Percentiles rank a stretch among this genome's conserved stretches.
Evolutionary conservation across 2,329 filamentous ascomycete genomes (phyloP).

Genomic region (Chrysoporthe cubensis): DNA sequence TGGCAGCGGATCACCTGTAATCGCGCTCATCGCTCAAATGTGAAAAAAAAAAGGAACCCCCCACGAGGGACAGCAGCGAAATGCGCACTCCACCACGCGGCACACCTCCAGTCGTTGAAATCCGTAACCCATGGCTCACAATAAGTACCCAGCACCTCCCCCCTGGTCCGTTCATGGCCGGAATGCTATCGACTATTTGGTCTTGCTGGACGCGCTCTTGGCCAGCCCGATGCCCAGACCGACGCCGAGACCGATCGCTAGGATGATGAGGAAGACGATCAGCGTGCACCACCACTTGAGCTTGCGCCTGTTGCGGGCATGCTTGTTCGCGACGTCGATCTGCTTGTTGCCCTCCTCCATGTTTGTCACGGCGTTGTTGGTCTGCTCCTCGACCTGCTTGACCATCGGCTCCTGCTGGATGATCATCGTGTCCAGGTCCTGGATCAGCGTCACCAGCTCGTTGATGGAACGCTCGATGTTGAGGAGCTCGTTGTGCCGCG

Average conservation of each 20-base stretch:
- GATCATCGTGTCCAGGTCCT: constrained; percentile 74
- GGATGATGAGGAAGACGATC: constrained; percentile 61
- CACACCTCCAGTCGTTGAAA: no score
- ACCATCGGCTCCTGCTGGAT: constrained; percentile 72
- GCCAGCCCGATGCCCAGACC: constrained; percentile 54
- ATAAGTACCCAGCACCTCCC: background rate
- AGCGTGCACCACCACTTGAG: constrained; percentile 82
- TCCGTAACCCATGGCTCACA: no score
- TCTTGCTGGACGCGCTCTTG: constrained; percentile 17
- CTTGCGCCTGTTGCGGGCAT: constrained; percentile 69
- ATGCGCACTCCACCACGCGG: no score
- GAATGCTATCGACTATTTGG: background rate
- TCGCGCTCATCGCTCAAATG: no score
- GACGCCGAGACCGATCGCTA: constrained; percentile 59
- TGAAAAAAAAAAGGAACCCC: no score
- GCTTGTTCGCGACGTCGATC: constrained; percentile 68
- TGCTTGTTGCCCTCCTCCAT: constrained; percentile 72
- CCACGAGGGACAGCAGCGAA: no score
- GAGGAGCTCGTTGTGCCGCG: constrained; percentile 82
- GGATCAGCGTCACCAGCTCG: constrained; percentile 72
- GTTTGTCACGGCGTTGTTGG: constrained; percentile 66
- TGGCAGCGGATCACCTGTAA: no score
- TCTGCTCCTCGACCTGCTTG: constrained; percentile 65
- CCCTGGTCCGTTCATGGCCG: background rate
- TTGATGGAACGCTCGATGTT: constrained; percentile 76